Evolutionary conservation across 192 early-diverging fungal genomes (phyloP), one percentile per base, ranked within the genome.

Genomic region (Backusella macrospora): DNA sequence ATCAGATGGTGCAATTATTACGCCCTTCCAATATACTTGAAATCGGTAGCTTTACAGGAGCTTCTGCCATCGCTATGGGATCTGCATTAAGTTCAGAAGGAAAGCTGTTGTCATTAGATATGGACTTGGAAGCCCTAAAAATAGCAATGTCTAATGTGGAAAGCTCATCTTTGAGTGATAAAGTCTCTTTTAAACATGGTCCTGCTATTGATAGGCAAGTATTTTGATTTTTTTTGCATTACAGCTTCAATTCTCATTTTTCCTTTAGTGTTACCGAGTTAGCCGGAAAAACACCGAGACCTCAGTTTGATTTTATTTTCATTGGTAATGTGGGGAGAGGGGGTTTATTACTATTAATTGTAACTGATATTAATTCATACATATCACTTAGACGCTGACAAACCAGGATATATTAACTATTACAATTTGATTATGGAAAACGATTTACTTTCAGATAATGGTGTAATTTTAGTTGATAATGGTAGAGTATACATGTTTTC

Each of bases 381-480:
- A 10, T 71, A 34, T 37, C 9, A n/a, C 16, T 38, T 18, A 85
- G 93, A 94, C 69, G 93, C 93, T 0, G 87, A 94, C 76, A 92
- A 94, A 74, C 68, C 73, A 16, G 84, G 82, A 15, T 92, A 94
- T 71, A 81, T 83, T 48, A 77, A 78, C 2, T 92, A 94, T 74
- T 90, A 84, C 48, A 81, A 92, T 42, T 81, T 78, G 14, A 82
- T 90, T 59, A 72, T 94, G 37, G 84, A 90, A n/a, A 78, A 82
- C 29, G 74, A 83, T n/a, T 73, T 92, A 12, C 74, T 94, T 9
- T 18, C 83, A 2, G 78, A 86, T 12, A 26, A 77, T n/a, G 93
- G 91, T 7, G 67, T 88, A 14, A 85, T 94, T 18, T 70, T 92
- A 18, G 85, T 80, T 0, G 93, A 94, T 75, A 94, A 94, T 76